phyloP scores from a whole-genome alignment of 2,329 filamentous ascomycete species.

The Teratosphaeria zuluensis region DNA sequence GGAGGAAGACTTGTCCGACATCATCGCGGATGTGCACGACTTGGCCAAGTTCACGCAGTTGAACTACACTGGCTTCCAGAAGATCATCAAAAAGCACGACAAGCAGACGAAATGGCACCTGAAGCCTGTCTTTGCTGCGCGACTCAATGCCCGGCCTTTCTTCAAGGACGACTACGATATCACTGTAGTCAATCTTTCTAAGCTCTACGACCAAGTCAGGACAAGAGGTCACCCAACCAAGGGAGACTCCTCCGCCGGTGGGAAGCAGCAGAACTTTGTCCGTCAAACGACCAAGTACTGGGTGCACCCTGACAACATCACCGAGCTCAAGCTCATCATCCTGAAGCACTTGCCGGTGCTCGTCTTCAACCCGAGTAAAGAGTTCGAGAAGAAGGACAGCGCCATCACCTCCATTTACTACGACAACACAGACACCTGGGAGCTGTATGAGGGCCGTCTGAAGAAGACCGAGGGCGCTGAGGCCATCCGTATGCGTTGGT shows the following conservation, averaged over 20 bases:
- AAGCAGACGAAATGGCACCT: constrained; percentile 93
- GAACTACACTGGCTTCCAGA: constrained; percentile 98
- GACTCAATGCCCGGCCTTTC: constrained; percentile 92
- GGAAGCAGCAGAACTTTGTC: constrained; percentile 87
- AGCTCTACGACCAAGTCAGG: constrained; percentile 86
- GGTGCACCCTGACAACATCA: constrained; percentile 98
- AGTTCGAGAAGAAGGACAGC: constrained; percentile 81
- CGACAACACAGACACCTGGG: constrained; percentile 89
- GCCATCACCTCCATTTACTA: constrained; percentile 99
- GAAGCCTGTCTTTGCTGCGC: constrained; percentile 88
- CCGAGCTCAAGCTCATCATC: constrained; percentile 94
- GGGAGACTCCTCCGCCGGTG: constrained; percentile 85
- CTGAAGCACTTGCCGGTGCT: constrained; percentile 94
- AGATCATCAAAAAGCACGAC: constrained; percentile 98
- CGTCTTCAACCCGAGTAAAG: constrained; percentile 95
- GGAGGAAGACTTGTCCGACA: constrained; percentile 90
- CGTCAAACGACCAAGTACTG: constrained; percentile 98
- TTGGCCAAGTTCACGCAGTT: constrained; percentile 96
- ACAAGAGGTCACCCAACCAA: constrained; percentile 87
- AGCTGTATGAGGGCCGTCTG: constrained; percentile 83
- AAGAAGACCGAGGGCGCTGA: constrained; percentile 98
- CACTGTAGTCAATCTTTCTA: constrained; percentile 88
- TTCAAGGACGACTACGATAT: constrained; percentile 99
- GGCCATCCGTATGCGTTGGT: constrained; percentile 93
- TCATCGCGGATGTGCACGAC: constrained; percentile 97